Conservation (phyloP, 78 protist species). For the Tieghemostelium lacteum region DNA sequence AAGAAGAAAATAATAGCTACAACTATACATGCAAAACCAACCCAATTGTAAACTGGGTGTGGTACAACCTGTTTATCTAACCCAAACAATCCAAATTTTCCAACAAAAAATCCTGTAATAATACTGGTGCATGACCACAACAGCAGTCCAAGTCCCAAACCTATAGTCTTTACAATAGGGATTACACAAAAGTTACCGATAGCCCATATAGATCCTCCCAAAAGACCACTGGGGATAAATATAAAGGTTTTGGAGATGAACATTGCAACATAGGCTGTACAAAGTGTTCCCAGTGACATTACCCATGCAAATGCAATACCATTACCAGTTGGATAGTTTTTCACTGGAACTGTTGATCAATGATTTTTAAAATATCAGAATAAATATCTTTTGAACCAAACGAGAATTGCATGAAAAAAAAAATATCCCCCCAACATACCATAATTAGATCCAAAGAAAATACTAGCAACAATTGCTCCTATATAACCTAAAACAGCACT, state of each 20-base stretch:
- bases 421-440: constrained; percentile 10
- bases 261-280: constrained; percentile 51
- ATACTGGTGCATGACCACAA: constrained; percentile 88
- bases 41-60: constrained; percentile 58
- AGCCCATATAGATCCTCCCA: constrained; percentile 58
- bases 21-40: constrained; percentile 69
- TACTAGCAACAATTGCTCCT: constrained; percentile 48
- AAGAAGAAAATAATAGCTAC: constrained; percentile 53
- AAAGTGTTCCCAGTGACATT: constrained; percentile 49
- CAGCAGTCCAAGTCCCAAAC: constrained; percentile 88
- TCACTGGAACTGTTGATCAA: constrained; percentile 36
- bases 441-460: constrained; percentile 76
- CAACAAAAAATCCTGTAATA: constrained; percentile 83
- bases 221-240: constrained; percentile 52
- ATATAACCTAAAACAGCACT: constrained; percentile 39
- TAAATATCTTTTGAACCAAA: background rate
- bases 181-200: constrained; percentile 86
- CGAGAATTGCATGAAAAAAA: background rate
- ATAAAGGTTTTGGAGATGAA: constrained; percentile 20
- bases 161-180: constrained; percentile 85
- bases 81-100: constrained; percentile 88
- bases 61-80: constrained; percentile 22
- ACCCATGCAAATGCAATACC: constrained; percentile 80
- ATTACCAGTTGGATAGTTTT: constrained; percentile 77
- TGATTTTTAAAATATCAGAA: background rate